Evolutionary conservation across 2,329 filamentous ascomycete genomes (phyloP), one percentile per base, ranked within the genome.

Genomic region (Claviceps capensis): DNA sequence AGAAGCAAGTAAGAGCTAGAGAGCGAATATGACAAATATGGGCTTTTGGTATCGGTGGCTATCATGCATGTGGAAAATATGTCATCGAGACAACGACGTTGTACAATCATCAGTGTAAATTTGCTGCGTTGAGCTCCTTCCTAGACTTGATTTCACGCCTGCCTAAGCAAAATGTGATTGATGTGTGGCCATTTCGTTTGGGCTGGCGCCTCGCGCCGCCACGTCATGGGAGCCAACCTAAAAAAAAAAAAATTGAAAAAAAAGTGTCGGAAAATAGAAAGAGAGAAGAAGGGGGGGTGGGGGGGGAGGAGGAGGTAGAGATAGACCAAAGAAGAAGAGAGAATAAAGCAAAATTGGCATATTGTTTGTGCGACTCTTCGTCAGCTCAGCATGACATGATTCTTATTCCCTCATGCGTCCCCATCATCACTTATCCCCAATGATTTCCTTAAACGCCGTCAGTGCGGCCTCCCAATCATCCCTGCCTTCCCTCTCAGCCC

Each of bases 401-500:
- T n/a, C 16, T 17, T 9, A n/a, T 19, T 41, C 19, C n/a, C 40
- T 17, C n/a, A n/a, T 34, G 30, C 8, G n/a, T 14, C n/a, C 17
- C n/a, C 6, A 13, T 7, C 23, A 45, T 45, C 44, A 57, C 5
- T 48, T 38, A 4, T 67, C 63, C 4, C 60, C 57, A 19, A 69
- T 60, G 5, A 62, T 52, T 8, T 53, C 46, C 59, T 73, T 78
- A 58, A 85, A 83, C 14, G 62, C 61, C 9, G 54, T 53, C 54
- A 80, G 56, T 17, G 76, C 67, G 49, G 60, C 58, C 38, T 66
- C 61, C 81, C 82, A 86, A 30, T 66, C 60, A 3, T 65, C 62
- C 8, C 60, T 61, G 2, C 72, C 73, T 22, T 76, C 65, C 2
- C 66, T 63, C 48, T 68, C 65, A 0, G 72, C 71, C 74, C 69